A percentile compares a stretch with the other conserved stretches of the same genome.
Conservation (phyloP, 108 stramenopile species). For the Stephanodiscus minutulus region DNA sequence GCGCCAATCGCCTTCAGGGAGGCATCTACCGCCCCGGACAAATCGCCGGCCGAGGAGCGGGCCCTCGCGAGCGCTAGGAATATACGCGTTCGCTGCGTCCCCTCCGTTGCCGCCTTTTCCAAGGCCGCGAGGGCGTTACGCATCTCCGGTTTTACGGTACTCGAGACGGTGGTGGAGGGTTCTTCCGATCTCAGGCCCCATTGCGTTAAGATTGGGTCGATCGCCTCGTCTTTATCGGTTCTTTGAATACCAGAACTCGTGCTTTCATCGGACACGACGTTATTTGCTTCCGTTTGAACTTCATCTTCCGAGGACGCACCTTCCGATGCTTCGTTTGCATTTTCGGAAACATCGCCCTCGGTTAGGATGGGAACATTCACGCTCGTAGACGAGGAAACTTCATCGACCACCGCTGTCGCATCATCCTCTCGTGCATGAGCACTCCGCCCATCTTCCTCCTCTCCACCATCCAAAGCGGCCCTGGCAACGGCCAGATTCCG, state of each 20-base stretch:
- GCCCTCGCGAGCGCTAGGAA: slow-evolving; percentile 42
- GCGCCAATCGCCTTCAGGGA: slow-evolving; percentile 27
- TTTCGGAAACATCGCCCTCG: background rate
- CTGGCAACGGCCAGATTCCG: slow-evolving; percentile 33
- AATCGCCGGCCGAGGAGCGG: slow-evolving; percentile 39
- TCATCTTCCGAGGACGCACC: background rate
- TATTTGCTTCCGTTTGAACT: background rate
- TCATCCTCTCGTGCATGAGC: background rate
- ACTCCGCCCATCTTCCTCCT: background rate
- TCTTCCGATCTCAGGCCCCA: too few relatives aligned
- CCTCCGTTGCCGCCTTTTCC: slow-evolving; percentile 35
- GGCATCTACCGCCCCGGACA: slow-evolving; percentile 47
- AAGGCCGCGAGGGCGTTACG: slow-evolving; percentile 41
- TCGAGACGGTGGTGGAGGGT: too few relatives aligned
- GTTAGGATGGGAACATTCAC: background rate
- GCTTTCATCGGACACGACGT: background rate
- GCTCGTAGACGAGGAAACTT: background rate
- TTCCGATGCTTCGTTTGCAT: background rate
- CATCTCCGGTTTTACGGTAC: slow-evolving; percentile 31
- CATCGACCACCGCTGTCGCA: background rate
- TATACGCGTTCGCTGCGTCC: slow-evolving; percentile 26
- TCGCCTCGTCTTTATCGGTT: background rate
- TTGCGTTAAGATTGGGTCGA: too few relatives aligned
- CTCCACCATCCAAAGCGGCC: slow-evolving; percentile 1
- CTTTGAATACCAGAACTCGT: background rate